Evolutionary conservation across 495 filamentous ascomycete species (phyloP).

Genomic region (Podospora australis): DNA sequence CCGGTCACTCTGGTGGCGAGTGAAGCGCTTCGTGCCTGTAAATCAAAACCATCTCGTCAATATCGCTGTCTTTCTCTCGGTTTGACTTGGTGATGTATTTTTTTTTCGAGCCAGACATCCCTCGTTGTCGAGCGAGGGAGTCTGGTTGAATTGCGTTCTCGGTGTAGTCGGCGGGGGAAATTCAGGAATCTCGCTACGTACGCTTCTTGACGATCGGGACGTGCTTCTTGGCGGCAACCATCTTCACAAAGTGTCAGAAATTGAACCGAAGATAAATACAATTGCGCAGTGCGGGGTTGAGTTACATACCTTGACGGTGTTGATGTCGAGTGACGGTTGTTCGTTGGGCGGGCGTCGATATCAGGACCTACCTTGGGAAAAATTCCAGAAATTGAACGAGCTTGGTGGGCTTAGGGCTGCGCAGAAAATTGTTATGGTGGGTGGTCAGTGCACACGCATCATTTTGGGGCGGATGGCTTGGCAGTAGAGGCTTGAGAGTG

Average conservation of each 20-base stretch:
- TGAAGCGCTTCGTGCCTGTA: conserved; percentile 81
- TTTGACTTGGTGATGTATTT: too few relatives aligned
- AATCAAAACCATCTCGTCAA: conserved; percentile 22
- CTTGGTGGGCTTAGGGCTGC: conserved; percentile 30
- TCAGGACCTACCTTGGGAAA: conserved; percentile 32
- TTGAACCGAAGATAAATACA: not conserved
- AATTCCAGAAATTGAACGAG: conserved; percentile 29
- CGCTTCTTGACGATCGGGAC: conserved; percentile 99
- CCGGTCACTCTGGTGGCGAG: conserved; percentile 92
- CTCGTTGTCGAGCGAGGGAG: conserved; percentile 3
- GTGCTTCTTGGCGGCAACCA: conserved; percentile 98
- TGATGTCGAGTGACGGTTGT: conserved; percentile 38
- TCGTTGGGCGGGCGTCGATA: conserved; percentile 30
- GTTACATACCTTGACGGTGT: conserved; percentile 42
- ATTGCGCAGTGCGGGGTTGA: conserved; percentile 2
- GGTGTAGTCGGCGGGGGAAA: conserved; percentile 12
- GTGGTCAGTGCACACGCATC: conserved; percentile 18
- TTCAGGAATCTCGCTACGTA: conserved; percentile 46
- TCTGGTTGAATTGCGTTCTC: conserved; percentile 1
- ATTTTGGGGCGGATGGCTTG: conserved; percentile 1
- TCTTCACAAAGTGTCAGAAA: conserved; percentile 51
- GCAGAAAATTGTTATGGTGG: conserved; percentile 27
- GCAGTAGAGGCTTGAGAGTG: not conserved
- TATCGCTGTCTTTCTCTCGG: conserved; percentile 8
- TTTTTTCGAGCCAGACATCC: too few relatives aligned